These are phyloP conservation scores for Fragosphaeria purpurea DNA, from an alignment of 2,329 filamentous ascomycete genomes.

Conservation along the genomic window DNA sequence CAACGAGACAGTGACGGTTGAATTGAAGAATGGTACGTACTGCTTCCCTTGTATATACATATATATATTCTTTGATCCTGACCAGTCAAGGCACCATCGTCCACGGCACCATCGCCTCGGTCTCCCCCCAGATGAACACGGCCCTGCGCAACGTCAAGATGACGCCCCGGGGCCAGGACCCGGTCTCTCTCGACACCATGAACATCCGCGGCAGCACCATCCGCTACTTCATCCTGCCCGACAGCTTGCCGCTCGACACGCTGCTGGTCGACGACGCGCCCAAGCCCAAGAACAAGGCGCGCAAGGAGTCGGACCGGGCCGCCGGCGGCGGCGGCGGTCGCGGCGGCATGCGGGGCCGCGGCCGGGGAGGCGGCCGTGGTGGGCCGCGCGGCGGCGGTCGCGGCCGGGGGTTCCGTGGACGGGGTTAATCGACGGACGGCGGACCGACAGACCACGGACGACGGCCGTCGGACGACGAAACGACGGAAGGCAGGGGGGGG, in stretches of 20 bases:
- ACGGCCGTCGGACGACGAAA: too few species aligned
- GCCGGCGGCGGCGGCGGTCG: conserved; percentile 41
- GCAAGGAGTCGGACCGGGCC: conserved; percentile 71
- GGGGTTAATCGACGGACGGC: conserved; percentile 3
- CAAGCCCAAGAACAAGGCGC: conserved; percentile 99
- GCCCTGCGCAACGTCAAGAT: conserved; percentile 93
- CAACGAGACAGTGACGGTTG: conserved; percentile 97
- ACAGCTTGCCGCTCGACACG: conserved; percentile 89
- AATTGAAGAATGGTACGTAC: conserved; percentile 84
- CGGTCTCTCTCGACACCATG: conserved; percentile 85
- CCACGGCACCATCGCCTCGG: conserved; percentile 91
- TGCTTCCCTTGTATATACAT: background rate
- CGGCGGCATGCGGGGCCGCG: conserved; percentile 21
- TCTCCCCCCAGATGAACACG: conserved; percentile 98
- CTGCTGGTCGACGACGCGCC: conserved; percentile 92
- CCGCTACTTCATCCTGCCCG: conserved; percentile 91
- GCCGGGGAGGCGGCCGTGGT: conserved; percentile 19
- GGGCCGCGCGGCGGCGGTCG: conserved; percentile 11
- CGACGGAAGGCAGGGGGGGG: too few species aligned
- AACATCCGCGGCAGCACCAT: conserved; percentile 95
- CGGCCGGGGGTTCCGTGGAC: conserved; percentile 11
- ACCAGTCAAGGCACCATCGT: conserved; percentile 70
- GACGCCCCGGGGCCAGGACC: conserved; percentile 80
- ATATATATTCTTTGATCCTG: background rate
- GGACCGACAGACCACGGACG: background rate